These are phyloP conservation scores for Botrytis deweyae DNA, from an alignment of 2,329 filamentous ascomycete species.

Conservation along the genomic window DNA sequence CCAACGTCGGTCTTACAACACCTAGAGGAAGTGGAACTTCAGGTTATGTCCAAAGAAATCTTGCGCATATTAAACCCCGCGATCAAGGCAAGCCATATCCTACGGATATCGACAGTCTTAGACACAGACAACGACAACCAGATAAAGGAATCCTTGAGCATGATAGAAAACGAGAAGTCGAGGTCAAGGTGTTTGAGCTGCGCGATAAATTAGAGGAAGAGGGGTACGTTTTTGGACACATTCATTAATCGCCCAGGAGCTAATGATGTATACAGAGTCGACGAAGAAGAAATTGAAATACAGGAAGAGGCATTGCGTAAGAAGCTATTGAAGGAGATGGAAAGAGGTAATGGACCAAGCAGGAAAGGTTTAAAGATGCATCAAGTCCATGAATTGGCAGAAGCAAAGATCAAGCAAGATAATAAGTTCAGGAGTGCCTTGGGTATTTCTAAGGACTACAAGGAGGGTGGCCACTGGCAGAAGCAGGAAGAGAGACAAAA, in stretches of 20 bases:
- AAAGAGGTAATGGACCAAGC: slow-evolving; percentile 42
- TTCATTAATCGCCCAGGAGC: background rate
- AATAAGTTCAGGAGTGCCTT: slow-evolving; percentile 83
- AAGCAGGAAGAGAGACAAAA: slow-evolving; percentile 58
- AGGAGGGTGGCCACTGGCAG: slow-evolving; percentile 84
- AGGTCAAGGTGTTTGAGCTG: slow-evolving; percentile 90
- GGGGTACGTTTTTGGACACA: slow-evolving; percentile 51
- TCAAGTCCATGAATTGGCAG: slow-evolving; percentile 93
- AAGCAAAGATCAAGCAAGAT: slow-evolving; percentile 94
- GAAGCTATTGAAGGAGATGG: slow-evolving; percentile 52
- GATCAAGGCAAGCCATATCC: slow-evolving; percentile 66
- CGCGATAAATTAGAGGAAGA: slow-evolving; percentile 90
- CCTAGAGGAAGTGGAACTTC: slow-evolving; percentile 94
- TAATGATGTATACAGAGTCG: slow-evolving; percentile 51
- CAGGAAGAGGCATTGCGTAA: slow-evolving; percentile 65
- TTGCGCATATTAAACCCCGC: slow-evolving; percentile 82
- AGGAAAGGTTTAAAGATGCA: slow-evolving; percentile 74
- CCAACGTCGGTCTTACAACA: slow-evolving; percentile 94
- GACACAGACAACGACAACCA: slow-evolving; percentile 77
- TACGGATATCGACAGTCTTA: slow-evolving; percentile 65
- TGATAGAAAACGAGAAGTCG: slow-evolving; percentile 84
- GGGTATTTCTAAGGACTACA: slow-evolving; percentile 81
- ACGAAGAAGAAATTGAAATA: slow-evolving; percentile 88
- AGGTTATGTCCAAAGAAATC: slow-evolving; percentile 95
- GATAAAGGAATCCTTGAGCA: slow-evolving; percentile 94